Base-by-base conservation (phyloP, 164 flowering plant genomes). In the Malania oleifera region DNA sequence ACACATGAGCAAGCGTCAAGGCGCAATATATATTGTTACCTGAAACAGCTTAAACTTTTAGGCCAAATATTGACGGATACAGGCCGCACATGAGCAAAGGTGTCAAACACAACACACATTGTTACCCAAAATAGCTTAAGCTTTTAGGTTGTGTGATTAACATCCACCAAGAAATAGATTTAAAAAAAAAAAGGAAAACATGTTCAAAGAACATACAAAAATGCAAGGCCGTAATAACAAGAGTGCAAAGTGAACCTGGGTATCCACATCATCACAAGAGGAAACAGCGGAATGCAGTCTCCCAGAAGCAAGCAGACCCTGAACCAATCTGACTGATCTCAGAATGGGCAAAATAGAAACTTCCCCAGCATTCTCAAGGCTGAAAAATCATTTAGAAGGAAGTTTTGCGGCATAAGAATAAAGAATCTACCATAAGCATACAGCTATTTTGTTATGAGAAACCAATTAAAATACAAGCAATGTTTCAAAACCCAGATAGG, bases 361-460 rank as follows among this genome's bases (percentile, higher is more conserved):
- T 73, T 90, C 98, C 37, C 95, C 91, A 56, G 98, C 92, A 77
- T 83, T 86, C 66, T 93, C 98, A 59, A 93, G 96, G 76, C 97
- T 93, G 82, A 69, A 74, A 54, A 70, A 44, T 57, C 24, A 59
- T 26, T 40, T 34, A 48, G 56, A 22, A 26, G 31, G 38, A 28
- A 55, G 46, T 17, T 31, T 20, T 18, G 35, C 20, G 29, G 26
- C 19, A 38, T 44, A 43, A 44, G 9, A 52, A 24, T 15, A 39
- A 9, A 39, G 11, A 39, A 9, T 43, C 20, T n/a, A 43, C 46
- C 35, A 31, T 31, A 31, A 9, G 6, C 17, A 40, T 40, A 15
- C 13, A 40, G 1, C 38, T 12, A 34, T 7, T 34, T 34, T 12
- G 11, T 34, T 34, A 7, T 34, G 38, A 34, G 38, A 7, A 7